These are phyloP conservation scores for Lumnitzera racemosa DNA, from an alignment of 345 rosid species.

Conservation along the genomic window DNA sequence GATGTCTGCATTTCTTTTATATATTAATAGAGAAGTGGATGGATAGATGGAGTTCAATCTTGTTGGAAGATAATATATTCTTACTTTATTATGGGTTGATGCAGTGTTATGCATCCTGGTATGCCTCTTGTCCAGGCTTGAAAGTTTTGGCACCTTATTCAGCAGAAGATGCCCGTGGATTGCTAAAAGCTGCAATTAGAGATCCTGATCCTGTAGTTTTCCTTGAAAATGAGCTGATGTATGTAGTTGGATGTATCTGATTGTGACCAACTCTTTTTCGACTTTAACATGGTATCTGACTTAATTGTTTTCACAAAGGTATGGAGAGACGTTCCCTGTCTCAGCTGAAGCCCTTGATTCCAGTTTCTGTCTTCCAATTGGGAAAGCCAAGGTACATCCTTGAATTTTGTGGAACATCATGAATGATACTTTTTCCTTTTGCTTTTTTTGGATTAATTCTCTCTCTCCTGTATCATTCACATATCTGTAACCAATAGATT, in stretches of 20 bases:
- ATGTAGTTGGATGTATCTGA: constrained; percentile 22
- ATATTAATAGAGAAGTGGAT: too few species aligned
- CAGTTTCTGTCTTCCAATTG: constrained; percentile 89
- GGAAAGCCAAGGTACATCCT: constrained; percentile 77
- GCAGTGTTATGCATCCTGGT: constrained; percentile 97
- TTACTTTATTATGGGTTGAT: not conserved
- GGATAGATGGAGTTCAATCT: too few species aligned
- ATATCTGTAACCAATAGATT: constrained; percentile 38
- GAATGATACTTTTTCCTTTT: constrained; percentile 4
- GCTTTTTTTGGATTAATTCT: not conserved
- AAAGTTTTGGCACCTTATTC: constrained; percentile 81
- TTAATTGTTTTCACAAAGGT: constrained; percentile 31
- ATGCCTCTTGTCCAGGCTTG: constrained; percentile 76
- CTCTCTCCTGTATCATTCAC: not conserved
- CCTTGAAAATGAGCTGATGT: constrained; percentile 96
- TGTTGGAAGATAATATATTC: not conserved
- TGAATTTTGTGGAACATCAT: not conserved
- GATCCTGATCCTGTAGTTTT: constrained; percentile 99
- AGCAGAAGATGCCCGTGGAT: constrained; percentile 96
- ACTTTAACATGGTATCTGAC: not conserved
- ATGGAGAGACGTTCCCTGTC: constrained; percentile 91
- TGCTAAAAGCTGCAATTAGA: constrained; percentile 94
- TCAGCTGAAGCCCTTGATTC: constrained; percentile 92
- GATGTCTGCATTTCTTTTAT: constrained; percentile 3
- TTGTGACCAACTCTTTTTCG: not conserved